phyloP scores from a whole-genome alignment of 352 stramenopile species.

The Halophytophthora polymorphica region DNA sequence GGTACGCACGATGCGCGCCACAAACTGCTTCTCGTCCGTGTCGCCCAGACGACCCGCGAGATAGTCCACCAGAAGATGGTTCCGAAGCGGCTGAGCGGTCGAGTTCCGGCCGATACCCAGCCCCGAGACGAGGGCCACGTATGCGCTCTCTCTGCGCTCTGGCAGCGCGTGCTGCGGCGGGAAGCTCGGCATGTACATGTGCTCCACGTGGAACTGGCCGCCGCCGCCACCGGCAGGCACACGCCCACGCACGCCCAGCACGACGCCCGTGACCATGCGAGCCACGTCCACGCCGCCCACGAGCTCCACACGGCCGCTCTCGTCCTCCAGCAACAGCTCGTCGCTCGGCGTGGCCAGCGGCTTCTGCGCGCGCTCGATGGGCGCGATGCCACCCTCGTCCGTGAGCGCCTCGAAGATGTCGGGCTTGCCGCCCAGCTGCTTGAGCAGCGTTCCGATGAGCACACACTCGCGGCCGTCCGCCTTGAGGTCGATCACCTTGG shows the following conservation, averaged over 20 bases:
- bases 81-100: conserved; percentile 37
- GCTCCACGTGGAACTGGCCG: conserved; percentile 52
- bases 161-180: conserved; percentile 49
- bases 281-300: conserved; percentile 46
- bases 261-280: conserved; percentile 68
- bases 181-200: conserved; percentile 55
- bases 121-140: conserved; percentile 67
- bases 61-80: conserved; percentile 77
- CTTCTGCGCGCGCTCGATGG: conserved; percentile 29
- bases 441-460: conserved; percentile 84
- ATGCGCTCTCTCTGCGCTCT: conserved; percentile 44
- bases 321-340: conserved; percentile 84
- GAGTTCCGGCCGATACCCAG: conserved; percentile 40
- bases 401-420: conserved; percentile 80
- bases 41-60: conserved; percentile 59
- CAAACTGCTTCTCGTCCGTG: conserved; percentile 51
- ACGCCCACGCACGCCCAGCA: conserved; percentile 61
- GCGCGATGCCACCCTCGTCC: conserved; percentile 50
- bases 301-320: conserved; percentile 82
- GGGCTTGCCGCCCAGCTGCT: conserved; percentile 70
- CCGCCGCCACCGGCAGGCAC: conserved; percentile 35
- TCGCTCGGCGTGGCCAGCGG: conserved; percentile 68
- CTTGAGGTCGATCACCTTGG: conserved; percentile 79
- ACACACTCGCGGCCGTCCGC: conserved; percentile 63
- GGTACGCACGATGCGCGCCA: conserved; percentile 70